These are phyloP conservation scores for Aspergillus sp. DNA, from an alignment of 2,329 filamentous ascomycete genomes.

Conservation along the genomic window DNA sequence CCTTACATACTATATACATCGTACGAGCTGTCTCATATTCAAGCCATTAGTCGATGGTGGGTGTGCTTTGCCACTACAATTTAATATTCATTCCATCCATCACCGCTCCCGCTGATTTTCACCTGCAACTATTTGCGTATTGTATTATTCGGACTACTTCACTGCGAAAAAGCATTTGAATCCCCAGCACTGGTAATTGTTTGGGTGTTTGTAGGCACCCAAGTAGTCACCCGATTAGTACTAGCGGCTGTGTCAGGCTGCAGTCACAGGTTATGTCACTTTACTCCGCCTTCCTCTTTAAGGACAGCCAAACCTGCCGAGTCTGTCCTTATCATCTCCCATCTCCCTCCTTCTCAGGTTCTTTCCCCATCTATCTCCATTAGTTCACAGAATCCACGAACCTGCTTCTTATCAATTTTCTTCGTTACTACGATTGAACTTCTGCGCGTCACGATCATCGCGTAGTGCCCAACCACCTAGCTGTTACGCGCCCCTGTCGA, in stretches of 20 bases:
- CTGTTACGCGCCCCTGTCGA: constrained; percentile 8
- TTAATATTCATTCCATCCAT: not conserved
- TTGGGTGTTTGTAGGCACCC: not conserved
- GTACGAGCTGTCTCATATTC: not conserved
- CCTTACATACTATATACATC: not conserved
- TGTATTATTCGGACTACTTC: not conserved
- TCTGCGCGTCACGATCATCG: not conserved
- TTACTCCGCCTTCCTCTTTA: constrained; percentile 16
- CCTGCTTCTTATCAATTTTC: not conserved
- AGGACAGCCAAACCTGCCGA: constrained; percentile 14
- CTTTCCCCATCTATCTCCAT: constrained; percentile 19
- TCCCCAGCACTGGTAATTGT: no score
- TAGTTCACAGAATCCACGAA: constrained; percentile 4
- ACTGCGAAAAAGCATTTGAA: not conserved
- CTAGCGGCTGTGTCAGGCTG: constrained; percentile 16
- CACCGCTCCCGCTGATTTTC: no score
- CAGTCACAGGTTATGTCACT: constrained; percentile 7
- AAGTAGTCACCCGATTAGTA: constrained; percentile 17
- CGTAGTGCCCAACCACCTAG: not conserved
- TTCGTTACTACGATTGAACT: not conserved
- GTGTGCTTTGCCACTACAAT: no score
- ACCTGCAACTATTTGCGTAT: not conserved
- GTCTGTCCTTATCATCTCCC: constrained; percentile 10
- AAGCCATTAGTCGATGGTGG: no score
- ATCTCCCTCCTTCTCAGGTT: constrained; percentile 10